These are phyloP conservation scores for Durusdinium trenchii DNA, from an alignment of 73 alveolate genomes.

Conservation along the genomic window DNA sequence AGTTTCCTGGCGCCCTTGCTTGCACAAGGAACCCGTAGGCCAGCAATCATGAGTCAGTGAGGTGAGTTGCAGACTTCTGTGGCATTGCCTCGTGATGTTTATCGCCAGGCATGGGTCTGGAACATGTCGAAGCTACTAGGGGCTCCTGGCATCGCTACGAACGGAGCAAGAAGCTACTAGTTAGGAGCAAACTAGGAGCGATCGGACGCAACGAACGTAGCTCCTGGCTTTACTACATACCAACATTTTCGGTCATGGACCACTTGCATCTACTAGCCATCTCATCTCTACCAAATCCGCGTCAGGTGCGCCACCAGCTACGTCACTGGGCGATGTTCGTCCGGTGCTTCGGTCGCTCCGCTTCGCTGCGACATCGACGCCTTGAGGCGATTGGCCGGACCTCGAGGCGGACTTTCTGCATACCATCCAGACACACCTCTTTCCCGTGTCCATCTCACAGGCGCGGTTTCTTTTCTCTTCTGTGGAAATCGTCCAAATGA, in stretches of 20 bases:
- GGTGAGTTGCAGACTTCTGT: conserved; percentile 57
- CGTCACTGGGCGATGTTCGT: neutral
- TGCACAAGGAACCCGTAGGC: no score
- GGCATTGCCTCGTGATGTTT: conserved; percentile 81
- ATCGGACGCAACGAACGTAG: no score
- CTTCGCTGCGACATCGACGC: no score
- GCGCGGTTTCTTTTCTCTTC: neutral
- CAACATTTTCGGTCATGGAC: neutral
- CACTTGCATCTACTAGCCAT: neutral
- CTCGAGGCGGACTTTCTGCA: conserved; percentile 76
- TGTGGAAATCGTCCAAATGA: no score
- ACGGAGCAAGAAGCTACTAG: no score
- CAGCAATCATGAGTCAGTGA: neutral
- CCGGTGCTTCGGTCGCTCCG: no score
- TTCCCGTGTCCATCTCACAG: conserved; percentile 66
- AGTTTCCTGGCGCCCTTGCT: no score
- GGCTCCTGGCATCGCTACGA: no score
- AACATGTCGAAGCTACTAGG: no score
- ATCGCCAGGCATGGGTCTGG: conserved; percentile 83
- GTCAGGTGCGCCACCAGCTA: conserved; percentile 88
- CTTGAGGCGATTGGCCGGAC: conserved; percentile 68
- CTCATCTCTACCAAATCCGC: no score
- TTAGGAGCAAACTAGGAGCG: no score
- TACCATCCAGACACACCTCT: conserved; percentile 49
- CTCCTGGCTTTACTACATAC: no score